Base-by-base conservation (phyloP, 2,329 filamentous ascomycete species). In the Clathrospora elynae region DNA sequence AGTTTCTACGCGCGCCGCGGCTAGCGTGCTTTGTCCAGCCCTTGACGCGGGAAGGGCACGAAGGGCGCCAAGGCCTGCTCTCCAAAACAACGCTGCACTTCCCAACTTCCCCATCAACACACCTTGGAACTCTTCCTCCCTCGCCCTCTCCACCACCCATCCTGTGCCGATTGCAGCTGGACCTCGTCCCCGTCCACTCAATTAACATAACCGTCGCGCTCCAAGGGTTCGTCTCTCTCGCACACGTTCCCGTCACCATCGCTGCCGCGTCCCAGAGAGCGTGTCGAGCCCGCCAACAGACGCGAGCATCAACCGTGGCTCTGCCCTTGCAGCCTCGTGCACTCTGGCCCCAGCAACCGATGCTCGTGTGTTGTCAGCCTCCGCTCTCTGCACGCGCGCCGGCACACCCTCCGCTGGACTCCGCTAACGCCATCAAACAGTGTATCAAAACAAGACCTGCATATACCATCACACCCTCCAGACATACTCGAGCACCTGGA, bases 391-490 rank as follows among this genome's bases (percentile, higher is more conserved):
- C 35, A 47, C 51, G 44, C 51, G 45, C 49, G 37, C 26, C 35
- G 42, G 35, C 37, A 47, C 47, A 47, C 38, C 44, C 42, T 51
- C 45, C 25, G 28, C 25, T 23, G 48, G 26, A 48, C 48, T 44
- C 35, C 51, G 59, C 67, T 70, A 53, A 70, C 57, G 17, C 30
- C 30, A 20, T 41, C 43, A 50, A 49, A 57, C 51, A 68, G 65
- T 68, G 55, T 59, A 68, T 66, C 63, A 67, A 59, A 71, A 70
- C 65, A 67, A 63, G 47, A 54, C 56, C 48, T 58, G 33, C 55
- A 58, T 50, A 54, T 54, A 46, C 52, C 55, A 63, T 43, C 47
- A 44, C 56, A 49, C 46, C 58, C 49, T 51, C 55, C 53, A 59
- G 53, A 33, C 54, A 55, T 53, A 57, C 45, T 40, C 55, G 37